Evolutionary conservation across 192 early-diverging fungal genomes (phyloP).

Genomic region (Coemansia sp.): DNA sequence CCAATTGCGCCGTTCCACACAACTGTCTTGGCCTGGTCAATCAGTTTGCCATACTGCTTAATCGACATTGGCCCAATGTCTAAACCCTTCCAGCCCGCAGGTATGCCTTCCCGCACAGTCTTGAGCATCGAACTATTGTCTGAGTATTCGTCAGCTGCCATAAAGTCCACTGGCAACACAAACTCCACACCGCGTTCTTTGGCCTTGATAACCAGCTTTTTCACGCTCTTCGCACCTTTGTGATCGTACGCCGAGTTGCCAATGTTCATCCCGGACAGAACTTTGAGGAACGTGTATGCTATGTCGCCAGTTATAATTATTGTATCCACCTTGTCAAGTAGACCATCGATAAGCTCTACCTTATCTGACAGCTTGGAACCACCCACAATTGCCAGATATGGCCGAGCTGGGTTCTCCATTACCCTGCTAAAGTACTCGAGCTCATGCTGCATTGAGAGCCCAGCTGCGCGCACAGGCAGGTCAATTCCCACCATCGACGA

Average conservation of each 20-base stretch:
- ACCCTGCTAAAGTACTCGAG: conserved; percentile 98
- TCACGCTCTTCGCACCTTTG: conserved; percentile 81
- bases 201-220: conserved; percentile 82
- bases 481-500: conserved; percentile 95
- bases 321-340: conserved; percentile 90
- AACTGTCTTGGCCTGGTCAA: conserved; percentile 83
- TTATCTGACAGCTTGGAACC: conserved; percentile 99
- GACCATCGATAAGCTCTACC: conserved; percentile 96
- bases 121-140: conserved; percentile 79
- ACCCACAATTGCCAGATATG: conserved; percentile 96
- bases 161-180: conserved; percentile 86
- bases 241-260: conserved; percentile 90
- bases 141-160: conserved; percentile 85
- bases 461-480: conserved; percentile 85
- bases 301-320: conserved; percentile 91
- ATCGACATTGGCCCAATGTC: conserved; percentile 85
- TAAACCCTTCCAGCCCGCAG: conserved; percentile 88
- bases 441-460: conserved; percentile 98
- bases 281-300: conserved; percentile 98
- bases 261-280: conserved; percentile 81
- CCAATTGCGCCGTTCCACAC: conserved; percentile 98
- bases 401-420: conserved; percentile 85
- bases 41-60: conserved; percentile 64
- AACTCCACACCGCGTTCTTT: conserved; percentile 85
- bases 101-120: conserved; percentile 86